These are phyloP conservation scores for Leishmania braziliensis DNA, from an alignment of 208 protist species.

Conservation along the genomic window DNA sequence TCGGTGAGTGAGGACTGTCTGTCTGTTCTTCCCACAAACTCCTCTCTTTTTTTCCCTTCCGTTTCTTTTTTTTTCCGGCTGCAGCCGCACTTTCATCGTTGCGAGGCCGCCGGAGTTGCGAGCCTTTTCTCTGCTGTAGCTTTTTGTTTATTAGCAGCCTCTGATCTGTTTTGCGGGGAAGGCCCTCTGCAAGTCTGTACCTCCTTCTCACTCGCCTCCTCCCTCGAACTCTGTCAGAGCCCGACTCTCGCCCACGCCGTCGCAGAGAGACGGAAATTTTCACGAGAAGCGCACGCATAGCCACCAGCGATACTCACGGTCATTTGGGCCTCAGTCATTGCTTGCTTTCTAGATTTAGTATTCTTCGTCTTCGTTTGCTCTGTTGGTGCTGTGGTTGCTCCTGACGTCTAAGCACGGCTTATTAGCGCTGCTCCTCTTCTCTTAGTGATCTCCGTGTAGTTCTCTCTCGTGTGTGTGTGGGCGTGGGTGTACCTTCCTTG, in stretches of 20 bases:
- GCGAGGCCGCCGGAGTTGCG: neutral
- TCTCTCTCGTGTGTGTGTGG: neutral
- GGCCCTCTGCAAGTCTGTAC: neutral
- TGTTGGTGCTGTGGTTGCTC: neutral
- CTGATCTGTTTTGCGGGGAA: too few relatives aligned
- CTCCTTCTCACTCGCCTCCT: neutral
- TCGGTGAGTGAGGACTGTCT: neutral
- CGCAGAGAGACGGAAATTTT: neutral
- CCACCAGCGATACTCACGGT: neutral
- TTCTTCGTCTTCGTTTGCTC: neutral
- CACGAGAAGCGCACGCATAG: neutral
- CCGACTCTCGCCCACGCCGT: neutral
- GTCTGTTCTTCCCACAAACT: neutral
- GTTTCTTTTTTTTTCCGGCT: neutral
- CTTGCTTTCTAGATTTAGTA: neutral
- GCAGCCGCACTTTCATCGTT: neutral
- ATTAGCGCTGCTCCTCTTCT: too few relatives aligned
- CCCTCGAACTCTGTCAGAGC: too few relatives aligned
- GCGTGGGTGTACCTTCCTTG: neutral
- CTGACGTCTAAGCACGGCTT: neutral
- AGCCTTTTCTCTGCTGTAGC: neutral
- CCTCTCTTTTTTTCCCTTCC: neutral
- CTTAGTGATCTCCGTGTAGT: neutral
- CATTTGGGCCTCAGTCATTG: neutral
- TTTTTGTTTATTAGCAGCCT: too few relatives aligned